Evolutionary conservation across 148 eudicot genomes (phyloP).

Genomic region (Diospyros lotus): DNA sequence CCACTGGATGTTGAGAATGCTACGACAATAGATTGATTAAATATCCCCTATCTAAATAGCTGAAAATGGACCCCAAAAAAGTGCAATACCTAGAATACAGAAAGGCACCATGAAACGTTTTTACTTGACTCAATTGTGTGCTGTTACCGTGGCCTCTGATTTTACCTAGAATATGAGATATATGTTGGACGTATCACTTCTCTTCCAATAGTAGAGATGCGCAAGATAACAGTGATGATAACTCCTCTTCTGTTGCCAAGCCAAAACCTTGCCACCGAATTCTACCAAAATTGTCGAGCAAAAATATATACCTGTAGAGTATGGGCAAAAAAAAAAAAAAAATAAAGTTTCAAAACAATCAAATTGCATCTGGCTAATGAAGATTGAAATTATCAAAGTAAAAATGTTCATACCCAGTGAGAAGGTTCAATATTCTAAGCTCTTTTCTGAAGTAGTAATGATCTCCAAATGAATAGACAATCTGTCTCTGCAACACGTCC

Average conservation of each 20-base stretch:
- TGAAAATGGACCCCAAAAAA: too few relatives aligned
- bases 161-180: too few relatives aligned
- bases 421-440: constrained; percentile 82
- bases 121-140: too few relatives aligned
- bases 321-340: neutral
- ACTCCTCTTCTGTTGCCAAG: constrained; percentile 67
- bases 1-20: too few relatives aligned
- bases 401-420: constrained; percentile 61
- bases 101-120: too few relatives aligned
- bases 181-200: constrained; percentile 21
- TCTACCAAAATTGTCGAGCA: constrained; percentile 84
- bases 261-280: constrained; percentile 94
- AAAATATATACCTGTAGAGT: constrained; percentile 65
- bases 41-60: too few relatives aligned
- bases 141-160: too few relatives aligned
- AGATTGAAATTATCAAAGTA: neutral
- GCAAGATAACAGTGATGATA: constrained; percentile 59
- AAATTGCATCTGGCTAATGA: neutral
- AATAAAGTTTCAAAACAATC: neutral
- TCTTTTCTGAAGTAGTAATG: constrained; percentile 90
- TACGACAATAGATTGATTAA: too few relatives aligned
- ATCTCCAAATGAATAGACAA: constrained; percentile 86
- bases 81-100: too few relatives aligned
- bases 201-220: constrained; percentile 63
- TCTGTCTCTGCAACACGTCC: constrained; percentile 51